phyloP scores from a whole-genome alignment of 495 filamentous ascomycete genomes.

The Diplogelasinospora grovesii region DNA sequence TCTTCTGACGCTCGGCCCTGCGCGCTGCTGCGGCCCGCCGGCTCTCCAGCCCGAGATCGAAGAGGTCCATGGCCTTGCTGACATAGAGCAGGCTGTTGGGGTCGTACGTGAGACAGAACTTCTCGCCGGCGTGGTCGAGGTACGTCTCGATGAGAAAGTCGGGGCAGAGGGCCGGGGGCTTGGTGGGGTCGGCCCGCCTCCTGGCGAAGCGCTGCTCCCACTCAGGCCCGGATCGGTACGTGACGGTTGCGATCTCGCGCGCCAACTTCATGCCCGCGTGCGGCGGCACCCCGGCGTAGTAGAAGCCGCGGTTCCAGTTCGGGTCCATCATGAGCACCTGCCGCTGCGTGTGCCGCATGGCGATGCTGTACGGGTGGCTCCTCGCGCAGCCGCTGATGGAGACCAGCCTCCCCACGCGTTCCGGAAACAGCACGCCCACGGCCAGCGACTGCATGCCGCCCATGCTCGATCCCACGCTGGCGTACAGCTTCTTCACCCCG shows the following conservation, averaged over 20 bases:
- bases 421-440: conserved; percentile 79
- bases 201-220: conserved; percentile 96
- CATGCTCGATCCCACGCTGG: conserved; percentile 95
- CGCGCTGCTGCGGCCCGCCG: conserved; percentile 41
- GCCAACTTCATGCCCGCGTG: conserved; percentile 97
- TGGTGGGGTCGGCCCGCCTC: conserved; percentile 74
- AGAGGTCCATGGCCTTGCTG: conserved; percentile 98
- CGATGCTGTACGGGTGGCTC: conserved; percentile 96
- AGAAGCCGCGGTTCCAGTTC: conserved; percentile 95
- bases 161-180: conserved; percentile 85
- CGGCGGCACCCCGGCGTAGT: conserved; percentile 83
- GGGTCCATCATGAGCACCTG: conserved; percentile 99
- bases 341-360: conserved; percentile 96
- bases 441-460: conserved; percentile 96
- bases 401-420: conserved; percentile 72
- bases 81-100: conserved; percentile 95
- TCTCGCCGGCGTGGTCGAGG: conserved; percentile 96
- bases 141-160: conserved; percentile 99
- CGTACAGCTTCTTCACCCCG: conserved; percentile 74
- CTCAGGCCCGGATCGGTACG: conserved; percentile 92
- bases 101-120: conserved; percentile 97
- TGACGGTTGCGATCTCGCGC: conserved; percentile 94
- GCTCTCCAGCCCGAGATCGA: conserved; percentile 74
- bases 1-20: conserved; percentile 28
- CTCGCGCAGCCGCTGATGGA: conserved; percentile 91